These are phyloP conservation scores for Dissophora ornata DNA, from an alignment of 192 early-diverging fungal species.

Conservation along the genomic window DNA sequence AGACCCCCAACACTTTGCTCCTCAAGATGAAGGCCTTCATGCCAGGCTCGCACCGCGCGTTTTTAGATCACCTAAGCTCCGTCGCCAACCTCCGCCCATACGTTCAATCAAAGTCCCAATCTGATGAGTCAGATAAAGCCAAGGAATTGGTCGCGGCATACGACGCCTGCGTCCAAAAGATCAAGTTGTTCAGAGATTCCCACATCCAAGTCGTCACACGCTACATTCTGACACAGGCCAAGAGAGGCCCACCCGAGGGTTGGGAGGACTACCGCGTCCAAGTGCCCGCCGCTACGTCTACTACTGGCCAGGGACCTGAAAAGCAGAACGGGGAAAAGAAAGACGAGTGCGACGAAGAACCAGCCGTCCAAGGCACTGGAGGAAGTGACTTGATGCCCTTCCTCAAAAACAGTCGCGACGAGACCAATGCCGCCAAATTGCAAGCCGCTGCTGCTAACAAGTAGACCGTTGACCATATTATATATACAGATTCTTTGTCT, in stretches of 20 bases:
- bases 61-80: constrained; percentile 77
- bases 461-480: neutral
- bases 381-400: constrained; percentile 93
- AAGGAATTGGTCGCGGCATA: constrained; percentile 62
- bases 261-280: constrained; percentile 47
- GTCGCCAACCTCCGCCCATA: constrained; percentile 74
- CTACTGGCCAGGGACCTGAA: neutral
- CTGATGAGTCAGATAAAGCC: neutral
- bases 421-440: constrained; percentile 33
- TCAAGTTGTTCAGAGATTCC: constrained; percentile 88
- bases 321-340: neutral
- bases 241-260: constrained; percentile 58
- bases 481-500: neutral
- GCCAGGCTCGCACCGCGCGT: constrained; percentile 85
- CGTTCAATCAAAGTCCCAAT: constrained; percentile 50
- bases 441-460: neutral
- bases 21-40: constrained; percentile 91
- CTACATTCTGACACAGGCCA: constrained; percentile 89
- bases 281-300: no score
- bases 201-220: constrained; percentile 94
- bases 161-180: constrained; percentile 80
- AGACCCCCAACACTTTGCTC: constrained; percentile 70
- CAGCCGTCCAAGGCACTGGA: constrained; percentile 75
- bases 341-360: constrained; percentile 1
- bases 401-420: constrained; percentile 58